A percentile compares a stretch with the other conserved stretches of the same genome.
These are phyloP conservation scores for Amniculicola lignicola DNA, from an alignment of 495 filamentous ascomycete species.

Conservation along the genomic window DNA sequence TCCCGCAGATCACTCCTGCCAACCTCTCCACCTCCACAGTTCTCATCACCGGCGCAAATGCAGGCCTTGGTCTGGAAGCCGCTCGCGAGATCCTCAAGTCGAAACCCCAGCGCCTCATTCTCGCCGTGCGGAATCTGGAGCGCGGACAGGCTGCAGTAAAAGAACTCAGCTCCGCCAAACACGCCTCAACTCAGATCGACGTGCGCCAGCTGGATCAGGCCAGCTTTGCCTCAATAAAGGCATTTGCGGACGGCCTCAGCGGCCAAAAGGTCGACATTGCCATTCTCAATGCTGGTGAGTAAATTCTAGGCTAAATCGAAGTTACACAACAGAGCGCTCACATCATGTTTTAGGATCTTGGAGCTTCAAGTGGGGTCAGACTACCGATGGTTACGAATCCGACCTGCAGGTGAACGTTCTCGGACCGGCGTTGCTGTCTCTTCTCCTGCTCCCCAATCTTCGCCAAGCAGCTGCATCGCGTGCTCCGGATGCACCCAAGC, in stretches of 20 bases:
- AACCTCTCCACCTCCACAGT: slow-evolving; percentile 6
- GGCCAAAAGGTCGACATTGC: slow-evolving; percentile 9
- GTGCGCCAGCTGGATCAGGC: slow-evolving; percentile 5
- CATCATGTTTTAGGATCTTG: background rate
- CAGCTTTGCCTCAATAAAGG: background rate
- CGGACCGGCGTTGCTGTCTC: background rate
- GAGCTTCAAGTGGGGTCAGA: slow-evolving; percentile 7
- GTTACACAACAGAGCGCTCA: background rate
- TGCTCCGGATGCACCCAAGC: background rate
- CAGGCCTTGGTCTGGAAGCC: slow-evolving; percentile 3
- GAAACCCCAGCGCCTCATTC: slow-evolving; percentile 6
- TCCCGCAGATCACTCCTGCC: background rate
- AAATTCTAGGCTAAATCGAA: background rate
- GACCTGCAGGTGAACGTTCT: slow-evolving; percentile 6
- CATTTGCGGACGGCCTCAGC: slow-evolving; percentile 3
- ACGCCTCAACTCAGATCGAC: background rate
- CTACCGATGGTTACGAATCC: background rate
- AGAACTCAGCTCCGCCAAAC: background rate
- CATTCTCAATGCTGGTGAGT: slow-evolving; percentile 11
- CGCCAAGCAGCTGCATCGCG: background rate
- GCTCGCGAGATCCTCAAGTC: slow-evolving; percentile 1
- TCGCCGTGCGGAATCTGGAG: slow-evolving; percentile 9
- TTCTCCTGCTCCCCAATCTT: slow-evolving; percentile 6
- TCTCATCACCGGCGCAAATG: slow-evolving; percentile 11
- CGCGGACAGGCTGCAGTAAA: background rate